Conservation (phyloP, 805 yeast genomes). For the Metschnikowia gelsemii region DNA sequence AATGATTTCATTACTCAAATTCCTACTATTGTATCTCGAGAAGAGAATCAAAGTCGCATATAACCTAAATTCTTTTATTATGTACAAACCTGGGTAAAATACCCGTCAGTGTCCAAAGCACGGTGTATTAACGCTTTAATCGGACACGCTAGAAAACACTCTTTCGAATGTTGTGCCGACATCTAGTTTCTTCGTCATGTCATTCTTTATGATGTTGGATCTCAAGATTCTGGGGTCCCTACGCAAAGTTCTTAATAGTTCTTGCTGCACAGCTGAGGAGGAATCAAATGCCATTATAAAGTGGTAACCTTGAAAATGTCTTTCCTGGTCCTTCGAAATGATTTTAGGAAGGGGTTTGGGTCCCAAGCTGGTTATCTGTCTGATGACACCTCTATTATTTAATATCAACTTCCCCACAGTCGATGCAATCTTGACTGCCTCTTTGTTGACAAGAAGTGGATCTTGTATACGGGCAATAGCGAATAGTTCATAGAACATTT, state of each 20-base stretch:
- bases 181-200: slow-evolving; percentile 51
- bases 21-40: too few relatives aligned
- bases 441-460: slow-evolving; percentile 40
- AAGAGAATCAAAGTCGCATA: neutral
- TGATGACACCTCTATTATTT: slow-evolving; percentile 89
- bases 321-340: slow-evolving; percentile 80
- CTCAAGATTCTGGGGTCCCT: slow-evolving; percentile 91
- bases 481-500: slow-evolving; percentile 85
- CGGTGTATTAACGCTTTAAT: too few relatives aligned
- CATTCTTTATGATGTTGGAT: slow-evolving; percentile 66
- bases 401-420: slow-evolving; percentile 82
- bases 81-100: slow-evolving; percentile 8
- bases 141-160: slow-evolving; percentile 17
- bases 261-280: slow-evolving; percentile 81
- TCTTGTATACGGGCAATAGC: slow-evolving; percentile 83
- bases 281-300: slow-evolving; percentile 86
- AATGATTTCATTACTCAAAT: too few relatives aligned
- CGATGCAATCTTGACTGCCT: slow-evolving; percentile 43
- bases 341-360: slow-evolving; percentile 75
- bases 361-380: slow-evolving; percentile 80
- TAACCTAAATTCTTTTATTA: slow-evolving; percentile 2
- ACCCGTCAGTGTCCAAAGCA: neutral
- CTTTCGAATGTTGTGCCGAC: slow-evolving; percentile 59
- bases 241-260: slow-evolving; percentile 73
- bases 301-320: slow-evolving; percentile 87